These are phyloP conservation scores for Tolypocladium capitatum DNA, from an alignment of 2,329 filamentous ascomycete genomes.

Conservation along the genomic window DNA sequence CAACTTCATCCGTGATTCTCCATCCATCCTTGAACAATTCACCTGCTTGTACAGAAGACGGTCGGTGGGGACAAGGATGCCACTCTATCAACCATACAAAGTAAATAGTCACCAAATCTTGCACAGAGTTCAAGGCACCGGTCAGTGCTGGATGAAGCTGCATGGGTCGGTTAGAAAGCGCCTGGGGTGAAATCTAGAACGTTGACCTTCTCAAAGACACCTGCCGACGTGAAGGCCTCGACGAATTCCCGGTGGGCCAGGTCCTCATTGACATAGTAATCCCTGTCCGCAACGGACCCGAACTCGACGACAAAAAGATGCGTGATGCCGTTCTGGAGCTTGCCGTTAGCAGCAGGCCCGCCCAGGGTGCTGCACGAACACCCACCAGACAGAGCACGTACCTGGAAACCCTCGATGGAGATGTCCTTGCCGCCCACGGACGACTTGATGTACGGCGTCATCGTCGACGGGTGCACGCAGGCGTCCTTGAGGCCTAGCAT, in stretches of 20 bases:
- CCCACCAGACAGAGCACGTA: conserved; percentile 14
- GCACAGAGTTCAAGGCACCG: no score
- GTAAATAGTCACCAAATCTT: no score
- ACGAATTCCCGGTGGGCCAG: conserved; percentile 49
- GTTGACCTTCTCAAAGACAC: conserved; percentile 25
- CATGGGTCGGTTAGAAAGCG: no score
- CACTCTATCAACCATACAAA: background rate
- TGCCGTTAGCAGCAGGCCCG: background rate
- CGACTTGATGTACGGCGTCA: conserved; percentile 46
- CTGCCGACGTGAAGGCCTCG: conserved; percentile 25
- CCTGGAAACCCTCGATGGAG: conserved; percentile 46
- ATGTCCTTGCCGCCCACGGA: conserved; percentile 48
- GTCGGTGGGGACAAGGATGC: no score
- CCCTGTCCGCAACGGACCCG: conserved; percentile 45
- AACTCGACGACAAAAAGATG: conserved; percentile 62
- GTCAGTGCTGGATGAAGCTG: no score
- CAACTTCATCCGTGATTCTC: no score
- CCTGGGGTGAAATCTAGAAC: conserved; percentile 49
- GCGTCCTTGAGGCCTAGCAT: conserved; percentile 38
- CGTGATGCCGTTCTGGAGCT: conserved; percentile 42
- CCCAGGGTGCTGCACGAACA: background rate
- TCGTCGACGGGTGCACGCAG: conserved; percentile 47
- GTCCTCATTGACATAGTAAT: conserved; percentile 56
- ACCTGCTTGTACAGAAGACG: no score
- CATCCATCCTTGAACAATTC: no score